Evolutionary conservation across 1,139 yeast species (phyloP).

Genomic region (Saccharomyces hybrid): DNA sequence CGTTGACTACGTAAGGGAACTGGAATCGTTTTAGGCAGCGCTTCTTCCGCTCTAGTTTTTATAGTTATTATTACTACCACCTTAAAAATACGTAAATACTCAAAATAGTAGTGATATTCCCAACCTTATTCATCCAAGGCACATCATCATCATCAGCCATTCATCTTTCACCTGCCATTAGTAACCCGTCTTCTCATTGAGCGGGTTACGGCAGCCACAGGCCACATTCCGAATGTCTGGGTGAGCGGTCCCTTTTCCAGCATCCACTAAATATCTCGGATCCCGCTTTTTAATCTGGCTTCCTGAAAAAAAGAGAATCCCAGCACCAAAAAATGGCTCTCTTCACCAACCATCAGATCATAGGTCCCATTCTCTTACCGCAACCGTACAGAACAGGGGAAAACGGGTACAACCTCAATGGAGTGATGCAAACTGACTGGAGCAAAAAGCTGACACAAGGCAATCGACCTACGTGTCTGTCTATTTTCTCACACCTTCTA

Average conservation of each 20-base stretch:
- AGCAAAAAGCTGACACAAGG: neutral
- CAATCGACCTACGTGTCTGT: neutral
- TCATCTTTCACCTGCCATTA: neutral
- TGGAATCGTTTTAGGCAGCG: slow-evolving; percentile 7
- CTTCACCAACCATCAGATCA: neutral
- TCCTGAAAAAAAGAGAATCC: neutral
- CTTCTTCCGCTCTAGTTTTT: neutral
- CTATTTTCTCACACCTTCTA: neutral
- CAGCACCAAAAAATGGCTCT: neutral
- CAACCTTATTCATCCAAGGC: neutral
- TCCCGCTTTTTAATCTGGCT: neutral
- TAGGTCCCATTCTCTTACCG: neutral
- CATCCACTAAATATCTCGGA: neutral
- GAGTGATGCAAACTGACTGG: neutral
- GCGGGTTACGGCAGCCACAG: neutral
- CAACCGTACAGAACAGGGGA: neutral
- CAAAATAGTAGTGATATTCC: neutral
- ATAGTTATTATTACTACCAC: neutral
- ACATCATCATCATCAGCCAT: neutral
- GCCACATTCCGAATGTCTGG: neutral
- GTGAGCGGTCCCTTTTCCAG: neutral
- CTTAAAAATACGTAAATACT: neutral
- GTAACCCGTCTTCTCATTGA: neutral
- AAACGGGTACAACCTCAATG: neutral
- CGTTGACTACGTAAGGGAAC: slow-evolving; percentile 20